Evolutionary conservation across 2,329 filamentous ascomycete genomes (phyloP).

Genomic region (Sporothrix dimorphospora): DNA sequence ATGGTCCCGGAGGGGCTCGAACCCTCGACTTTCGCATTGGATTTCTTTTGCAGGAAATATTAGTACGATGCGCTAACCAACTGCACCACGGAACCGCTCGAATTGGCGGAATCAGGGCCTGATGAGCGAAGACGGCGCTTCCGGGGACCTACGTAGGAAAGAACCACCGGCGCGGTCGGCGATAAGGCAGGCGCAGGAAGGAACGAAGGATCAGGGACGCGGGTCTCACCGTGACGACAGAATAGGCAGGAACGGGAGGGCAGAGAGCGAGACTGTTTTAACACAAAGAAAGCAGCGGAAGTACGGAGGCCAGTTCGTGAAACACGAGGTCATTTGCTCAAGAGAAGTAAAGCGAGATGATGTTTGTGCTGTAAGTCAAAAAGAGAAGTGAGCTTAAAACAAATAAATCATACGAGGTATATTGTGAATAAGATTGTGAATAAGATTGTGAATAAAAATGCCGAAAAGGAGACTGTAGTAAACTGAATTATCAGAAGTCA

Average conservation of each 20-base stretch:
- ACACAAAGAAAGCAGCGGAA: not conserved
- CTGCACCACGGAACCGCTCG: conserved; percentile 30
- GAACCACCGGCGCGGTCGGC: not conserved
- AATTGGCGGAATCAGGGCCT: conserved; percentile 18
- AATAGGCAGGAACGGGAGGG: not conserved
- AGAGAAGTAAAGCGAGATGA: not conserved
- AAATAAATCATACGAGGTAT: too few relatives aligned
- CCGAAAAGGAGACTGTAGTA: not conserved
- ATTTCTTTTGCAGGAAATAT: conserved; percentile 27
- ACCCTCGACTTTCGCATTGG: conserved; percentile 30
- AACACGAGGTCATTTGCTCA: not conserved
- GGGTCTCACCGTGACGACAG: not conserved
- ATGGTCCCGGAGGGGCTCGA: conserved; percentile 28
- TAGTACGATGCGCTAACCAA: conserved; percentile 30
- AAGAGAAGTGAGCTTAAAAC: not conserved
- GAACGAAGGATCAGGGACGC: not conserved
- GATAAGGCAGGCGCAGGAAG: not conserved
- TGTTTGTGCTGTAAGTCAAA: not conserved
- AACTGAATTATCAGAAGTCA: too few relatives aligned
- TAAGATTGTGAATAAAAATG: not conserved
- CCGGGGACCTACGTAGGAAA: not conserved
- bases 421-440: not conserved
- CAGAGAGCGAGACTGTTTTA: not conserved
- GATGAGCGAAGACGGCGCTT: conserved; percentile 18
- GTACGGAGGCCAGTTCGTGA: not conserved